A percentile compares a stretch with the other conserved stretches of the same genome.
Evolutionary conservation across 768 basidiomycete species (phyloP).

Genomic region (Symmetrospora coprosmae): DNA sequence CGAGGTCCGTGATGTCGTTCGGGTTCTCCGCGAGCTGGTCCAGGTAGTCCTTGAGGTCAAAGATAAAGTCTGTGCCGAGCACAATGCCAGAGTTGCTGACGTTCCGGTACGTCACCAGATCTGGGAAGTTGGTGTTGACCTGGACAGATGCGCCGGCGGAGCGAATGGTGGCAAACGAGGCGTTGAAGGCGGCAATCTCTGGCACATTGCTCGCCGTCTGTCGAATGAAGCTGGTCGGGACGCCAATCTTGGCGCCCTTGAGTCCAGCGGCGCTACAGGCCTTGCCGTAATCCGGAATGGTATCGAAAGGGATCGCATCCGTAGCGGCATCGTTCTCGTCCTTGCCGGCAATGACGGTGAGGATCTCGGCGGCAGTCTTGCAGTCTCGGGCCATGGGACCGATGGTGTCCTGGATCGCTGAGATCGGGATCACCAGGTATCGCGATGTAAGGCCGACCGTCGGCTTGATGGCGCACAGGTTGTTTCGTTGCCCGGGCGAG

Average conservation of each 20-base stretch:
- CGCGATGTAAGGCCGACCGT: conserved; percentile 19
- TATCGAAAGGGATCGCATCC: background rate
- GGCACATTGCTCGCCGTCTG: background rate
- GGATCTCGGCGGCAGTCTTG: background rate
- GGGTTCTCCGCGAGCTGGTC: background rate
- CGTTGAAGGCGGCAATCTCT: background rate
- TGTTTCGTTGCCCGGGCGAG: conserved; percentile 7
- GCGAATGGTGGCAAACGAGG: background rate
- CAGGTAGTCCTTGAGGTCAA: background rate
- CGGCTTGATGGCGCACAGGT: conserved; percentile 10
- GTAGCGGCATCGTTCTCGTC: background rate
- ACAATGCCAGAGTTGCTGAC: background rate
- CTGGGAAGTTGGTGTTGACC: background rate
- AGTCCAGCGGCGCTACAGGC: background rate
- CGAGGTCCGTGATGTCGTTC: background rate
- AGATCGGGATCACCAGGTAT: conserved; percentile 3
- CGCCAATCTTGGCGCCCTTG: background rate
- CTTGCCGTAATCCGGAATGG: background rate
- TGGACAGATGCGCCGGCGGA: background rate
- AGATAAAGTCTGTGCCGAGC: background rate
- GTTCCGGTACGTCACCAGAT: background rate
- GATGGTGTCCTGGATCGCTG: background rate
- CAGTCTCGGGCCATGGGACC: background rate
- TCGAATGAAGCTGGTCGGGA: no score
- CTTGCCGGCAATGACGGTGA: background rate